Evolutionary conservation across 78 protist genomes (phyloP), one percentile per base, ranked within the genome.

Genomic region (Dictyostelium capitatum): DNA sequence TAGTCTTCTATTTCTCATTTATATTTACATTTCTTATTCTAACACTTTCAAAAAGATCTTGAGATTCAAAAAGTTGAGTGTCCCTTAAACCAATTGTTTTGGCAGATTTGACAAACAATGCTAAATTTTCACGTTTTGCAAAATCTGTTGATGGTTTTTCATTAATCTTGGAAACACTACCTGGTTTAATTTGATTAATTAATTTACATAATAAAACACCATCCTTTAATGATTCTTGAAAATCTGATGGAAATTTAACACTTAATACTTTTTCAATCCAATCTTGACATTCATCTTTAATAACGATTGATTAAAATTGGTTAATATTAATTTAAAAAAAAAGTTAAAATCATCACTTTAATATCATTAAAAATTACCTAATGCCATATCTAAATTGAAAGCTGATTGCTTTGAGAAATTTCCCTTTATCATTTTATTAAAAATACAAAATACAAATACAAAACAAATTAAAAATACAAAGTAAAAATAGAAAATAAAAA

Each of bases 161-260:
- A 62, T 84, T 84, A 4, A 32, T 59, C 56, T 84, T 84, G 57
- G 82, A n/a, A 3, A 84, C 92, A 51, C 47, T 46, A 53, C 82
- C 75, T 28, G 92, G 83, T 74, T 84, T 77, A 20, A 84, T 84
- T 46, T 73, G 82, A 57, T 84, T 84, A 8, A 84, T 84, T 43
- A 84, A 74, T 56, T 67, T 84, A 65, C 92, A 84, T 28, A 84
- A 65, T 25, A 74, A 84, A 41, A 84, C 41, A 74, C 92, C 92
- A 84, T 84, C 80, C 30, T 77, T 84, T 20, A 84, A 25, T 20
- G 83, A 74, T 46, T 15, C 59, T 74, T 84, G 92, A 59, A 84
- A 84, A 19, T 72, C 83, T 7, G 75, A 54, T 57, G 83, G 83
- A 46, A 62, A 54, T 25, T 23, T 73, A 43, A n/a, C 28, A 17